phyloP scores from a whole-genome alignment of 1,139 yeast species.

The Sugiyamaella paludigena region DNA sequence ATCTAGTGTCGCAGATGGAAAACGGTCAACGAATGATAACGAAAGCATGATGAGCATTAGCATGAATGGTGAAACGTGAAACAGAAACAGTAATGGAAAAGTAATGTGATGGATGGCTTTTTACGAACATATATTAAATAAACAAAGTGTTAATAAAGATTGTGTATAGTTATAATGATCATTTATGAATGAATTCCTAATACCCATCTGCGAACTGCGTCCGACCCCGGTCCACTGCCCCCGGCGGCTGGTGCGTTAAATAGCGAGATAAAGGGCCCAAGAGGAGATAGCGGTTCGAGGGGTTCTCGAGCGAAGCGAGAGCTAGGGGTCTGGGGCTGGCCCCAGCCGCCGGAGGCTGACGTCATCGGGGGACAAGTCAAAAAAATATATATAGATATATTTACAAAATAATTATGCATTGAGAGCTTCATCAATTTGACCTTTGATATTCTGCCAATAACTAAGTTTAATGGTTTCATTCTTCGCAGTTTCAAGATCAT shows the following conservation, averaged over 20 bases:
- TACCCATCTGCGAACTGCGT: not conserved
- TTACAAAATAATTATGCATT: not conserved
- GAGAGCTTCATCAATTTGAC: slow-evolving; percentile 48
- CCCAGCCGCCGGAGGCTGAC: slow-evolving; percentile 6
- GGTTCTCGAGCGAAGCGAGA: not conserved
- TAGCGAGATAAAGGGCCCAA: no score
- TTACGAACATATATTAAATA: not conserved
- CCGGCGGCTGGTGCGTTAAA: not conserved
- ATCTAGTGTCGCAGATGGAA: no score
- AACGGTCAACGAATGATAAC: slow-evolving; percentile 12
- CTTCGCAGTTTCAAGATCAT: slow-evolving; percentile 57
- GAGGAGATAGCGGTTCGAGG: not conserved
- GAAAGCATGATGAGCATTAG: slow-evolving; percentile 23
- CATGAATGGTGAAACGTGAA: slow-evolving; percentile 20
- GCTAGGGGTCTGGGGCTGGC: slow-evolving; percentile 6
- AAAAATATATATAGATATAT: not conserved
- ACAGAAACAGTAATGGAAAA: not conserved
- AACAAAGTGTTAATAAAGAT: no score
- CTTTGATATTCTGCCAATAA: slow-evolving; percentile 79
- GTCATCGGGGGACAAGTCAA: no score
- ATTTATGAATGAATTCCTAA: slow-evolving; percentile 6
- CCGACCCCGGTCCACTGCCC: not conserved
- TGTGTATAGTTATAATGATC: slow-evolving; percentile 7
- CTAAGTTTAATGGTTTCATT: slow-evolving; percentile 68
- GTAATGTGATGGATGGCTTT: not conserved